Evolutionary conservation across 257 asterid genomes (phyloP).

Genomic region (Nicotiana noctiflora): DNA sequence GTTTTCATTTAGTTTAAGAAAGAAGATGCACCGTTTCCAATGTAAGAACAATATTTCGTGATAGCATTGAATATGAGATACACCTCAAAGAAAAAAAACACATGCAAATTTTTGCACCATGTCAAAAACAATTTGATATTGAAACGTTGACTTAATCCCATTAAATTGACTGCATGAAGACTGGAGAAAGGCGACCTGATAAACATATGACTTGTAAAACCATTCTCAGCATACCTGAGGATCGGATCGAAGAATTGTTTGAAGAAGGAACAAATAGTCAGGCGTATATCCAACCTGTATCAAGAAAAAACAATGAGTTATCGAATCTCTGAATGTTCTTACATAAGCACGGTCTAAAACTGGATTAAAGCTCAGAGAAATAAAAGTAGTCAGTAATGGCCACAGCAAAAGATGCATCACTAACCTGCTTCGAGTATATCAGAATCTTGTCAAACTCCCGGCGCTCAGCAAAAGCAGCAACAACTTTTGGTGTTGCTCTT

Average conservation of each 20-base stretch:
- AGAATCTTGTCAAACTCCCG: slow-evolving; percentile 95
- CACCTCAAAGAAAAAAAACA: neutral
- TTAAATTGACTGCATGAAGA: neutral
- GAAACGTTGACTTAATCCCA: neutral
- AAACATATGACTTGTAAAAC: neutral
- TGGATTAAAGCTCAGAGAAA: neutral
- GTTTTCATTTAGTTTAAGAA: neutral
- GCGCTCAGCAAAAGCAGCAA: slow-evolving; percentile 99
- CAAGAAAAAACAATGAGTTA: slow-evolving; percentile 1
- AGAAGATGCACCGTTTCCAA: neutral
- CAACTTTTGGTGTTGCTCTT: slow-evolving; percentile 98
- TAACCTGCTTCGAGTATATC: slow-evolving; percentile 97
- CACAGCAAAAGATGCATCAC: neutral
- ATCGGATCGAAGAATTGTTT: slow-evolving; percentile 97
- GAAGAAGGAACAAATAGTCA: slow-evolving; percentile 92
- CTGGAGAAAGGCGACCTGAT: neutral
- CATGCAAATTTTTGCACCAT: neutral
- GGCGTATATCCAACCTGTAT: slow-evolving; percentile 96
- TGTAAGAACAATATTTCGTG: neutral
- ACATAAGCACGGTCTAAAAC: neutral
- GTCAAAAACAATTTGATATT: neutral
- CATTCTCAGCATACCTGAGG: slow-evolving; percentile 65
- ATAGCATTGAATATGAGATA: neutral
- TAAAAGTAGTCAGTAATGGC: neutral
- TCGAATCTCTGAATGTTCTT: neutral